These are phyloP conservation scores for Echeveria elegans DNA, from an alignment of 164 flowering plant genomes.

Conservation along the genomic window DNA sequence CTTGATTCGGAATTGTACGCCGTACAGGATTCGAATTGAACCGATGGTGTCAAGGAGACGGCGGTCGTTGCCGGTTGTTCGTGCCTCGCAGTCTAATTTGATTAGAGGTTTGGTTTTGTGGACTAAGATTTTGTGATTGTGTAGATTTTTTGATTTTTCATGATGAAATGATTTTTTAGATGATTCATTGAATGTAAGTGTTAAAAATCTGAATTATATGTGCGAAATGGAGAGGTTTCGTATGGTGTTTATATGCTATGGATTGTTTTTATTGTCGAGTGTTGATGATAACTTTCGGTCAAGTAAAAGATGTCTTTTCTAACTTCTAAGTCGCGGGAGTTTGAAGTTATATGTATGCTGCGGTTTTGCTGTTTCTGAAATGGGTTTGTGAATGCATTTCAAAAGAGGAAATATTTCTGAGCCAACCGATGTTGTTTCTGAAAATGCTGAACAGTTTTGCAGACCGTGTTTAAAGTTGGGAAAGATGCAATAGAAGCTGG, in stretches of 20 bases:
- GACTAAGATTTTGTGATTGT: too few relatives aligned
- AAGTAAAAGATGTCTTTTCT: too few relatives aligned
- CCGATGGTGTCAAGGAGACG: background rate
- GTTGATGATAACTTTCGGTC: too few relatives aligned
- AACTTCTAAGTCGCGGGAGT: too few relatives aligned
- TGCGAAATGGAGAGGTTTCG: too few relatives aligned
- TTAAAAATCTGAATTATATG: too few relatives aligned
- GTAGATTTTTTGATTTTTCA: background rate
- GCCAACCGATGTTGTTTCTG: constrained; percentile 11
- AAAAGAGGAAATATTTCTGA: background rate
- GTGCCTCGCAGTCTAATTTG: background rate
- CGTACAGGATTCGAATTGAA: background rate
- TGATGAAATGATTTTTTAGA: too few relatives aligned
- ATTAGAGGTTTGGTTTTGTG: background rate
- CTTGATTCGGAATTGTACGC: background rate
- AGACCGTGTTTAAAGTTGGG: constrained; percentile 64
- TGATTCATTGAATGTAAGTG: too few relatives aligned
- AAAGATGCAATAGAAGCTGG: constrained; percentile 92
- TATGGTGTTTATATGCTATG: too few relatives aligned
- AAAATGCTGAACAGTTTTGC: constrained; percentile 36
- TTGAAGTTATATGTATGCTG: background rate
- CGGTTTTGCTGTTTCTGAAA: background rate
- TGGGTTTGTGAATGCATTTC: background rate
- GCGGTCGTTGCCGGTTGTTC: background rate
- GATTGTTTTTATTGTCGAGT: too few relatives aligned